These are phyloP conservation scores for Willaertia magna DNA, from an alignment of 208 protist species.

Conservation along the genomic window DNA sequence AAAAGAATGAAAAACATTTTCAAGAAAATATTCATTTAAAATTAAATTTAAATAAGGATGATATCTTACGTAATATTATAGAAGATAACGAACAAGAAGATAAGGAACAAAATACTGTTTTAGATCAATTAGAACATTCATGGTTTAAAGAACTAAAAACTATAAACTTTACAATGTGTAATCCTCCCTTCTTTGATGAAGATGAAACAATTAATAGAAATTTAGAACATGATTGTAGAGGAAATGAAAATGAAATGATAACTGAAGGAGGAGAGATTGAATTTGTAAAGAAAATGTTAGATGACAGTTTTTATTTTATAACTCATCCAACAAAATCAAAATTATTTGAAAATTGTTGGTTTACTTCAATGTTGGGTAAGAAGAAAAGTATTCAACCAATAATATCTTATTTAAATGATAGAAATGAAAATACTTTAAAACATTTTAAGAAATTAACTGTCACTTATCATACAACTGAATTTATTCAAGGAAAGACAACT, in stretches of 20 bases:
- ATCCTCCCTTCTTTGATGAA: constrained; percentile 11
- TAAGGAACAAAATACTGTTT: background rate
- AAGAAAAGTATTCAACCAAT: background rate
- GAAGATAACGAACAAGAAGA: background rate
- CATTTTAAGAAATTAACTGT: background rate
- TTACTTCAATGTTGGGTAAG: constrained; percentile 8
- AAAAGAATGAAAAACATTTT: background rate
- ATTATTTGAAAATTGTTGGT: background rate
- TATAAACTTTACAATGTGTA: constrained; percentile 1
- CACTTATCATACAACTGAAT: background rate
- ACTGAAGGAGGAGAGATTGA: background rate
- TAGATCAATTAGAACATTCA: background rate
- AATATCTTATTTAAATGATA: background rate
- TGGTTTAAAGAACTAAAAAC: background rate
- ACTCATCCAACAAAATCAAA: background rate
- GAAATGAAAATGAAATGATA: background rate
- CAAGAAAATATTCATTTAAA: background rate
- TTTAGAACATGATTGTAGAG: background rate
- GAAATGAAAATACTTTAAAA: background rate
- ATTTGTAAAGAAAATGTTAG: constrained; percentile 2
- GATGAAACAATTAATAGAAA: background rate
- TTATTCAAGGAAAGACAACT: background rate
- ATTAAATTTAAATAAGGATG: background rate
- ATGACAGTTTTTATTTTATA: background rate
- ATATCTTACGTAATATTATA: background rate